Conservation (phyloP, 345 rosid genomes). For the Erysimum cheiranthoides region DNA sequence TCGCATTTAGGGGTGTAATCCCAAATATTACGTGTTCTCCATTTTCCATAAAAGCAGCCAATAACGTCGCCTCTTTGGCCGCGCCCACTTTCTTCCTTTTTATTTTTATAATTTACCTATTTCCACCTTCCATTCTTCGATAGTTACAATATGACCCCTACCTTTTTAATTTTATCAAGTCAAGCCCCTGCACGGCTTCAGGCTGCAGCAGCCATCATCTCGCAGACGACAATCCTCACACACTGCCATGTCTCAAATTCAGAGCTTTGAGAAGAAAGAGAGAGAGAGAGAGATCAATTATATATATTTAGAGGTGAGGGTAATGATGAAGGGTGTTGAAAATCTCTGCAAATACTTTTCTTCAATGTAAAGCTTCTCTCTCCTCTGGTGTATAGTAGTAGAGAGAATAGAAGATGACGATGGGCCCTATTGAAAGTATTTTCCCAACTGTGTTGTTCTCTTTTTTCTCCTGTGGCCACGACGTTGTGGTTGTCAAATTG, state of each 20-base stretch:
- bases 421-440: slow-evolving; percentile 40
- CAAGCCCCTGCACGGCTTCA: slow-evolving; percentile 4
- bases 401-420: slow-evolving; percentile 5
- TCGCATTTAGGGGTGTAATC: slow-evolving; percentile 9
- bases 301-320: slow-evolving; percentile 31
- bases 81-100: not conserved
- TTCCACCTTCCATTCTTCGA: not conserved
- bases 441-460: slow-evolving; percentile 37
- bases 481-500: slow-evolving; percentile 41
- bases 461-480: slow-evolving; percentile 34
- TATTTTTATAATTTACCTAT: not conserved
- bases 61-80: slow-evolving; percentile 22
- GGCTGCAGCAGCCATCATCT: slow-evolving; percentile 5
- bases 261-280: slow-evolving; percentile 43
- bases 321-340: slow-evolving; percentile 46
- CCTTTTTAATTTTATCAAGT: not conserved
- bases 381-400: not conserved
- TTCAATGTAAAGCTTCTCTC: slow-evolving; percentile 43
- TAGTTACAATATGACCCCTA: slow-evolving; percentile 23
- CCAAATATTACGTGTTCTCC: slow-evolving; percentile 41
- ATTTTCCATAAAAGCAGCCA: slow-evolving; percentile 24
- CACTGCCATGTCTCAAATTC: slow-evolving; percentile 45
- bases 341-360: slow-evolving; percentile 42
- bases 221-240: not conserved
- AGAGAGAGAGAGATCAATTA: slow-evolving; percentile 17